phyloP scores from a whole-genome alignment of 768 basidiomycete genomes.

The Kondoa subrosea region DNA sequence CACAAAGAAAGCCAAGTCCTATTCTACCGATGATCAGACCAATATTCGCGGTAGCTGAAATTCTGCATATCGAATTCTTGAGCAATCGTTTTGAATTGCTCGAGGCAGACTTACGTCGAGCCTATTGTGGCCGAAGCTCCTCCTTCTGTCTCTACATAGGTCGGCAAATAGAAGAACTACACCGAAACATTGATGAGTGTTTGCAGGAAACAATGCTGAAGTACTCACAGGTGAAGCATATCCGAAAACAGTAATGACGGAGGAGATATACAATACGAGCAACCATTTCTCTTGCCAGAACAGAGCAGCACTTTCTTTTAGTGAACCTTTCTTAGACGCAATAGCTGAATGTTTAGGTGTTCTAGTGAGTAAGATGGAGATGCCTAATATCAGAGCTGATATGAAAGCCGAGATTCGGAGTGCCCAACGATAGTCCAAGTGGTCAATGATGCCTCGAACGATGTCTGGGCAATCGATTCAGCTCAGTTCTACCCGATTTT shows the following conservation, averaged over 20 bases:
- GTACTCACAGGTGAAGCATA: neutral
- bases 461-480: too few relatives aligned
- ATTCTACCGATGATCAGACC: neutral
- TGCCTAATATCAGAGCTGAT: neutral
- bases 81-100: too few relatives aligned
- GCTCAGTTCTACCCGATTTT: too few relatives aligned
- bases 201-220: too few relatives aligned
- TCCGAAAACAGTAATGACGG: neutral
- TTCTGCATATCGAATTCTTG: too few relatives aligned
- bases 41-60: neutral
- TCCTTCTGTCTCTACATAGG: neutral
- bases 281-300: neutral
- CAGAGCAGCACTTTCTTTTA: neutral
- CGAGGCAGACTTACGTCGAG: too few relatives aligned
- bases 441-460: neutral
- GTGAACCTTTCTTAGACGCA: neutral
- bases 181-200: too few relatives aligned
- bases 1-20: neutral
- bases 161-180: neutral
- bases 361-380: neutral
- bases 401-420: neutral
- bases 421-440: neutral
- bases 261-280: neutral
- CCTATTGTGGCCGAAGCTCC: neutral
- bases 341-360: neutral